Evolutionary conservation across 2,329 filamentous ascomycete species (phyloP).

Genomic region (Sporothrix dimorphospora): DNA sequence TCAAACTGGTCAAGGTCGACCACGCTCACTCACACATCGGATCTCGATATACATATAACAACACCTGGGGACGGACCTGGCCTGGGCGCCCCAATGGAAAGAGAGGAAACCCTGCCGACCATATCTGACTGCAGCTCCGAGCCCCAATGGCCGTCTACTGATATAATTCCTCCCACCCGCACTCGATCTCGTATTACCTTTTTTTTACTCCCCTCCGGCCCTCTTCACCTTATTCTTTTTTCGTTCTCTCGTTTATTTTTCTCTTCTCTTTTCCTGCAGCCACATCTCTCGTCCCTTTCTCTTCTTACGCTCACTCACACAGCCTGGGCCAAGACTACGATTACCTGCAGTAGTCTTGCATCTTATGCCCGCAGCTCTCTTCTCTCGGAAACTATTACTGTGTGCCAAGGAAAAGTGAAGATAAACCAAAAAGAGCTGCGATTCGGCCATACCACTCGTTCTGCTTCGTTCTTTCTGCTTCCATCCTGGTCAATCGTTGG

Average conservation of each 20-base stretch:
- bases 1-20: neutral
- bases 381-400: neutral
- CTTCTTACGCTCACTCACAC: neutral
- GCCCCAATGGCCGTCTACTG: neutral
- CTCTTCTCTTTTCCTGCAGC: too few relatives aligned
- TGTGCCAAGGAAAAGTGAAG: neutral
- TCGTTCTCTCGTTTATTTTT: neutral
- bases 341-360: neutral
- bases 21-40: neutral
- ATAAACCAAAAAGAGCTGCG: neutral
- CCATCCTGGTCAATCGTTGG: neutral
- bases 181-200: neutral
- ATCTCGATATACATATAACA: slow-evolving; percentile 1
- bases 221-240: neutral
- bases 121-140: slow-evolving; percentile 1
- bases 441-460: neutral
- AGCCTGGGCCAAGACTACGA: neutral
- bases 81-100: slow-evolving; percentile 2
- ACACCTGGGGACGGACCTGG: neutral
- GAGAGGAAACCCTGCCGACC: neutral
- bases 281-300: neutral
- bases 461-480: neutral
- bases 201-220: neutral
- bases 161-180: slow-evolving; percentile 6
- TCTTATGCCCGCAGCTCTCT: neutral